Conservation (phyloP, 2,329 filamentous ascomycete genomes). For the Cladosporium sp. region DNA sequence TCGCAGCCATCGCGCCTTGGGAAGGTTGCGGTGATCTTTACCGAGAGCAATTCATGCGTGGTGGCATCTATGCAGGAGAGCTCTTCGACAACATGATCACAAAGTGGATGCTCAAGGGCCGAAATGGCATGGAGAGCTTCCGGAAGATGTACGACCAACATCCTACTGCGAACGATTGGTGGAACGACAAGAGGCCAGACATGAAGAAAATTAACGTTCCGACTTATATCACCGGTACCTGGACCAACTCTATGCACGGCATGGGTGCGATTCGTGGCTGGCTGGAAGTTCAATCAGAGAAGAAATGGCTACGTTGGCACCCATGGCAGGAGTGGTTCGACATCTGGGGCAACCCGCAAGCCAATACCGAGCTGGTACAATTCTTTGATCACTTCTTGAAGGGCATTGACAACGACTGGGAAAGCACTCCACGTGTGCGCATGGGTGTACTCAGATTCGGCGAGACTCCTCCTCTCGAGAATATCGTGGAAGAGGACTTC, state of each 20-base stretch:
- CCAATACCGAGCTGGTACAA: constrained; percentile 34
- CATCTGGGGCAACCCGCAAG: constrained; percentile 31
- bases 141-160: constrained; percentile 12
- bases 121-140: constrained; percentile 13
- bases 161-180: constrained; percentile 13
- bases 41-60: constrained; percentile 9
- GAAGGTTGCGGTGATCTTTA: constrained; percentile 47
- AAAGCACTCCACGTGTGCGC: constrained; percentile 41
- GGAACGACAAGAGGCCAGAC: constrained; percentile 15
- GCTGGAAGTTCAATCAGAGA: constrained; percentile 31
- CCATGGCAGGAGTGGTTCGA: constrained; percentile 44
- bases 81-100: constrained; percentile 17
- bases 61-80: background rate
- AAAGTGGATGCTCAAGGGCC: constrained; percentile 15
- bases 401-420: constrained; percentile 42
- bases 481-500: constrained; percentile 6
- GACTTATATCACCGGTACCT: constrained; percentile 14
- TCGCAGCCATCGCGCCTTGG: constrained; percentile 45
- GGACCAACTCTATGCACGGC: constrained; percentile 12
- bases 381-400: constrained; percentile 39
- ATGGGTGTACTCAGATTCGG: constrained; percentile 38
- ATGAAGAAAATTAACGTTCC: constrained; percentile 17
- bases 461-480: constrained; percentile 23
- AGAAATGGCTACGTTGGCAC: constrained; percentile 42
- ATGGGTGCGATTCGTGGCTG: constrained; percentile 28